A percentile compares a stretch with the other conserved stretches of the same genome.
These are phyloP conservation scores for Cyclotella cryptica DNA, from an alignment of 108 stramenopile genomes.

Conservation along the genomic window DNA sequence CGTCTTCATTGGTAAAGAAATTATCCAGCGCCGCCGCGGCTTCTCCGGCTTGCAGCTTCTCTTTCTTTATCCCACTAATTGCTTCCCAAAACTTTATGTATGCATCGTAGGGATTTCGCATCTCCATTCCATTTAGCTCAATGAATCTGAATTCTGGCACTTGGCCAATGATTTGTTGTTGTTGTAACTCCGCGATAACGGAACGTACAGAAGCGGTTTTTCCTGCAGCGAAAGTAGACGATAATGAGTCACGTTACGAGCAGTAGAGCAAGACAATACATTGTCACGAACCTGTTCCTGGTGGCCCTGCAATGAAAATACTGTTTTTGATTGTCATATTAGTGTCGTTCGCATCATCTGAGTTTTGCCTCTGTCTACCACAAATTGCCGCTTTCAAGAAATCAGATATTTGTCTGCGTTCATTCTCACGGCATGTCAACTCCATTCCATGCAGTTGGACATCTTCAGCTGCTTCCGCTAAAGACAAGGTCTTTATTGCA, in stretches of 20 bases:
- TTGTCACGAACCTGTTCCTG: conserved; percentile 68
- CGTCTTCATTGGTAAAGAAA: conserved; percentile 57
- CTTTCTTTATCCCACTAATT: conserved; percentile 59
- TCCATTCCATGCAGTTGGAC: conserved; percentile 53
- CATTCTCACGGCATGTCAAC: conserved; percentile 72
- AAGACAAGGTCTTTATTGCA: conserved; percentile 69
- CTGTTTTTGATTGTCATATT: conserved; percentile 4
- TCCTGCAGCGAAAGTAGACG: conserved; percentile 10
- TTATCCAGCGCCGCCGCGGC: conserved; percentile 66
- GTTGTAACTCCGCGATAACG: conserved; percentile 60
- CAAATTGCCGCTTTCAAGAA: conserved; percentile 71
- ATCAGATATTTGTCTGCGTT: conserved; percentile 59
- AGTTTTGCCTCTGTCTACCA: conserved; percentile 31
- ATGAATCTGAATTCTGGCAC: conserved; percentile 80
- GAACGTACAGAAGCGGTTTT: conserved; percentile 84
- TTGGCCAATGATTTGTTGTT: conserved; percentile 63
- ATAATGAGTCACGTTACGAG: background rate
- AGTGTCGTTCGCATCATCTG: conserved; percentile 8
- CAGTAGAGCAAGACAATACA: background rate
- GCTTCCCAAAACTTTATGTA: conserved; percentile 85
- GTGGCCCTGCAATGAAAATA: conserved; percentile 53
- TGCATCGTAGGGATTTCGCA: conserved; percentile 82
- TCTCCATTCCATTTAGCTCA: conserved; percentile 88
- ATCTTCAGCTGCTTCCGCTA: conserved; percentile 78
- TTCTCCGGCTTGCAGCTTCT: conserved; percentile 55